Percentiles rank a stretch among this genome's conserved stretches.
phyloP scores from a whole-genome alignment of 2,329 filamentous ascomycete species.

The Trichoderma koningii region DNA sequence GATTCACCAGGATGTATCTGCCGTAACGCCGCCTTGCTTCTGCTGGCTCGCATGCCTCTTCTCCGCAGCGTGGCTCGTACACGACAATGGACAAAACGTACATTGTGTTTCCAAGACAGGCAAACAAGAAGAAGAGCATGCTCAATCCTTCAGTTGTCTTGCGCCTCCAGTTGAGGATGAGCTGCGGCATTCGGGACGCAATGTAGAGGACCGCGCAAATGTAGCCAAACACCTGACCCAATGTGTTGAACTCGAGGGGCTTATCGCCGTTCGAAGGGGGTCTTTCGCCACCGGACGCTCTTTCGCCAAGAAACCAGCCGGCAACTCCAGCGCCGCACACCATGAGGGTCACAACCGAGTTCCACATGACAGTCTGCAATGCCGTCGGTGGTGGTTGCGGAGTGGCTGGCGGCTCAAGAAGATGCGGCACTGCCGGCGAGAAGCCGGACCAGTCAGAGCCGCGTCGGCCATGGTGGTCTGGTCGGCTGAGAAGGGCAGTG shows the following conservation, averaged over 20 bases:
- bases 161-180: constrained; percentile 87
- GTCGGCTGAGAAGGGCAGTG: constrained; percentile 52
- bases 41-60: constrained; percentile 59
- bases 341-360: constrained; percentile 72
- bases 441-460: constrained; percentile 63
- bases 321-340: constrained; percentile 81
- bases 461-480: constrained; percentile 51
- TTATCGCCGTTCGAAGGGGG: constrained; percentile 46
- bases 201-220: constrained; percentile 89
- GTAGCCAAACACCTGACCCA: constrained; percentile 91
- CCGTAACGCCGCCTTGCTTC: constrained; percentile 71
- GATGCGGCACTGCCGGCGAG: constrained; percentile 80
- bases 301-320: constrained; percentile 74
- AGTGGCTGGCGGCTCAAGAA: constrained; percentile 50
- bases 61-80: constrained; percentile 72
- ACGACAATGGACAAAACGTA: constrained; percentile 92
- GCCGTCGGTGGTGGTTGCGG: constrained; percentile 52
- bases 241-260: constrained; percentile 66
- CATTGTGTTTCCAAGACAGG: constrained; percentile 90
- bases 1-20: constrained; percentile 83
- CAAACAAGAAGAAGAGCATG: constrained; percentile 94
- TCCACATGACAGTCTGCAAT: constrained; percentile 67
- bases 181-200: constrained; percentile 83
- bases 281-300: constrained; percentile 44
- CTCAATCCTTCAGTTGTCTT: constrained; percentile 93